Evolutionary conservation across 2,329 filamentous ascomycete species (phyloP).

Genomic region (Mycocentrospora acerina): DNA sequence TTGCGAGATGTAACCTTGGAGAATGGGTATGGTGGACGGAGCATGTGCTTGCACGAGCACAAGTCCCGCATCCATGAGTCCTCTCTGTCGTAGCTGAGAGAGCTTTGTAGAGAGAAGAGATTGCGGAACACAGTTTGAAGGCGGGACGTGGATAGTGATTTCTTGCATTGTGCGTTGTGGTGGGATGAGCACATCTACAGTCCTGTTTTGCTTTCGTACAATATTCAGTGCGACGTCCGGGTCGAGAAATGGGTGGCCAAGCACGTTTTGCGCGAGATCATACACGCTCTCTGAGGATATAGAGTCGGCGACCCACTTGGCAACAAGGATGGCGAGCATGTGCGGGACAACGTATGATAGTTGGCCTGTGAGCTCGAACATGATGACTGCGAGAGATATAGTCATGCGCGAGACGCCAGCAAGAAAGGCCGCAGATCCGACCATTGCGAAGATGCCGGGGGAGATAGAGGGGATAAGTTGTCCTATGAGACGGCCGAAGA

Average conservation of each 20-base stretch:
- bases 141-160: slow-evolving; percentile 54
- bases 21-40: slow-evolving; percentile 34
- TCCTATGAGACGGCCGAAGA: slow-evolving; percentile 59
- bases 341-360: slow-evolving; percentile 59
- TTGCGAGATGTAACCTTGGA: slow-evolving; percentile 59
- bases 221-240: slow-evolving; percentile 50
- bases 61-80: slow-evolving; percentile 60
- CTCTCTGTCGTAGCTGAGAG: slow-evolving; percentile 49
- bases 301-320: slow-evolving; percentile 61
- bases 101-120: slow-evolving; percentile 50
- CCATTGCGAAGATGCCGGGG: slow-evolving; percentile 62
- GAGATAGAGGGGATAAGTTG: slow-evolving; percentile 49
- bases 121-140: slow-evolving; percentile 46
- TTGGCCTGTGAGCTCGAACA: slow-evolving; percentile 62
- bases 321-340: slow-evolving; percentile 61
- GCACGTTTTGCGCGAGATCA: slow-evolving; percentile 60
- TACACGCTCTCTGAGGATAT: slow-evolving; percentile 58
- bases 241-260: slow-evolving; percentile 62
- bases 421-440: slow-evolving; percentile 60
- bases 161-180: slow-evolving; percentile 57
- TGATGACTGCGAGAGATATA: slow-evolving; percentile 60
- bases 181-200: slow-evolving; percentile 54
- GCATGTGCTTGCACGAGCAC: slow-evolving; percentile 51
- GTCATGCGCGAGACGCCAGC: slow-evolving; percentile 62
- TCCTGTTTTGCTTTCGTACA: slow-evolving; percentile 42